phyloP scores from a whole-genome alignment of 1,139 yeast species.

The Yamadazyma trypodendri region DNA sequence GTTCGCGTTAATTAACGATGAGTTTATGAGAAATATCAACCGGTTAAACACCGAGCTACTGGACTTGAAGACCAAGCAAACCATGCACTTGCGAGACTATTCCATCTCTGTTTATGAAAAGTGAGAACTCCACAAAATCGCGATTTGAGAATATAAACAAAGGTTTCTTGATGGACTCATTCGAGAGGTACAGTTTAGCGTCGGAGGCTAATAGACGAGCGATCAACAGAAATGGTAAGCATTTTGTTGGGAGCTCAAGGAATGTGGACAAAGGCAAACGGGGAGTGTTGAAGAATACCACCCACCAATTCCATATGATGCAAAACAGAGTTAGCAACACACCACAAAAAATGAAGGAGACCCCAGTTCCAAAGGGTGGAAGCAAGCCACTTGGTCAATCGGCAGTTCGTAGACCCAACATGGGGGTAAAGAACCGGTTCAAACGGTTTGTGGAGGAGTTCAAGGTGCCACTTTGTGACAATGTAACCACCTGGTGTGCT shows the following conservation, averaged over 20 bases:
- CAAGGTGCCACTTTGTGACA: neutral
- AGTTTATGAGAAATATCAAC: conserved; percentile 30
- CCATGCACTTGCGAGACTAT: conserved; percentile 14
- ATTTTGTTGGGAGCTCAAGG: neutral
- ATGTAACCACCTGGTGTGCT: neutral
- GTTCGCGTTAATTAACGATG: conserved; percentile 55
- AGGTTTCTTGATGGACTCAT: conserved; percentile 11
- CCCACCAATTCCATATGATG: neutral
- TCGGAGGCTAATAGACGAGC: conserved; percentile 6
- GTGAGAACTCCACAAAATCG: conserved; percentile 1
- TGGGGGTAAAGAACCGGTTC: conserved; percentile 8
- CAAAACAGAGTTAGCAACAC: too few relatives aligned
- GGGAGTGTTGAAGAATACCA: neutral
- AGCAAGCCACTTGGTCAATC: too few relatives aligned
- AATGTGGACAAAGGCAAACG: neutral
- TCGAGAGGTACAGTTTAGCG: conserved; percentile 8
- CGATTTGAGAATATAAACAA: conserved; percentile 2
- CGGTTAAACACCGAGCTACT: conserved; percentile 20
- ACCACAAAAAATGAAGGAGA: too few relatives aligned
- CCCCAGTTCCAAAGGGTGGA: too few relatives aligned
- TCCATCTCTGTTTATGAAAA: conserved; percentile 15
- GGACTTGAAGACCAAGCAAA: conserved; percentile 8
- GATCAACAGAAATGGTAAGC: neutral
- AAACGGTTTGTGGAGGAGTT: conserved; percentile 6
- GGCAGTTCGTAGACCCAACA: neutral